Conservation (phyloP, 2,329 filamentous ascomycete genomes). For the Xylariaceae sp. region DNA sequence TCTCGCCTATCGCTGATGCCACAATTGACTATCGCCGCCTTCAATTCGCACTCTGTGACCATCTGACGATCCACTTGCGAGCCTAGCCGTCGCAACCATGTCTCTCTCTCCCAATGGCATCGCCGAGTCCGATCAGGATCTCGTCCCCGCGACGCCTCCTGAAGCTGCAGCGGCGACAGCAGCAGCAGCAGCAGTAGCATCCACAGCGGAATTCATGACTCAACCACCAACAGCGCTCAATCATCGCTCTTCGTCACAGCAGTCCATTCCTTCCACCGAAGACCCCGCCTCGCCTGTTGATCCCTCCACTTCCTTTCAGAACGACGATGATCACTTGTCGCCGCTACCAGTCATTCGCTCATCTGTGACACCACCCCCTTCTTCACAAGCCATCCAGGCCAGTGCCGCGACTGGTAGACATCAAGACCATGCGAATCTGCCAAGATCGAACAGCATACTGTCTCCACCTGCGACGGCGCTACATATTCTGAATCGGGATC, state of each 20-base stretch:
- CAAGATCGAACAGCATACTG: slow-evolving; percentile 44
- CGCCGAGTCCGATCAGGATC: slow-evolving; percentile 20
- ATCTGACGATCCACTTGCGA: not conserved
- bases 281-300: slow-evolving; percentile 51
- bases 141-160: slow-evolving; percentile 30
- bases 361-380: slow-evolving; percentile 55
- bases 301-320: slow-evolving; percentile 46
- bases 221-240: slow-evolving; percentile 6
- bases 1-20: not conserved
- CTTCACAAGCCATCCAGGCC: slow-evolving; percentile 44
- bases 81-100: slow-evolving; percentile 33
- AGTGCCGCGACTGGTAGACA: slow-evolving; percentile 29
- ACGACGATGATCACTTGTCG: slow-evolving; percentile 45
- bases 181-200: not conserved
- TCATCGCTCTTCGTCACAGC: slow-evolving; percentile 42
- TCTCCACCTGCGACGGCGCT: slow-evolving; percentile 51
- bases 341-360: slow-evolving; percentile 50
- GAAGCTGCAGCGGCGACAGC: slow-evolving; percentile 6
- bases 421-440: slow-evolving; percentile 38
- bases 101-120: slow-evolving; percentile 33
- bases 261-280: slow-evolving; percentile 56
- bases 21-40: not conserved
- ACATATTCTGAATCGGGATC: slow-evolving; percentile 16
- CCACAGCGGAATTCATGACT: slow-evolving; percentile 3
- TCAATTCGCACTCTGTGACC: not conserved